phyloP scores from a whole-genome alignment of 2,329 filamentous ascomycete genomes.

The Talaromyces sp. region DNA sequence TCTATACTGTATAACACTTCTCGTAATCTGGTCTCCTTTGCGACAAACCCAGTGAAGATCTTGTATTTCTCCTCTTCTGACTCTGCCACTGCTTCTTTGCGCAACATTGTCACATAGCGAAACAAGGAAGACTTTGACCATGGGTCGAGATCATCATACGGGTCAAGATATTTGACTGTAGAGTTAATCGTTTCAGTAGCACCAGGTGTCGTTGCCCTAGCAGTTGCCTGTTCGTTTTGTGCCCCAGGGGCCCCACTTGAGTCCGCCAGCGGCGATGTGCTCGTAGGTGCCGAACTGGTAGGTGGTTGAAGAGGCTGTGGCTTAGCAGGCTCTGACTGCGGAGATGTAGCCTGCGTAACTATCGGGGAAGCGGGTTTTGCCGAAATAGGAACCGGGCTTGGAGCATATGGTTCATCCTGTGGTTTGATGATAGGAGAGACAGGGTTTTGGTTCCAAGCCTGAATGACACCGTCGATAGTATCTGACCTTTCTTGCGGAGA shows the following conservation, averaged over 20 bases:
- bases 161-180: conserved; percentile 32
- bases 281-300: neutral
- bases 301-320: conserved; percentile 9
- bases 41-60: conserved; percentile 48
- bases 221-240: conserved; percentile 2
- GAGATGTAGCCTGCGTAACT: neutral
- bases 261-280: neutral
- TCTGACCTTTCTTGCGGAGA: conserved; percentile 28
- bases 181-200: conserved; percentile 12
- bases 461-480: conserved; percentile 42
- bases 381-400: conserved; percentile 12
- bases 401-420: conserved; percentile 14
- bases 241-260: neutral
- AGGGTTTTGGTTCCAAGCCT: conserved; percentile 38
- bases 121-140: conserved; percentile 54
- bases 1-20: conserved; percentile 47
- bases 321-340: neutral
- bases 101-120: conserved; percentile 52
- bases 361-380: conserved; percentile 15
- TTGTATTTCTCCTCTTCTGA: conserved; percentile 50
- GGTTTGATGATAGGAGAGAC: conserved; percentile 22
- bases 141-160: conserved; percentile 50
- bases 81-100: conserved; percentile 45
- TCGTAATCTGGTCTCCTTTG: conserved; percentile 44
- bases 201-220: conserved; percentile 6